A percentile compares a stretch with the other conserved stretches of the same genome.
Conservation (phyloP, 179 eudicot species). For the Monotropa hypopitys region DNA sequence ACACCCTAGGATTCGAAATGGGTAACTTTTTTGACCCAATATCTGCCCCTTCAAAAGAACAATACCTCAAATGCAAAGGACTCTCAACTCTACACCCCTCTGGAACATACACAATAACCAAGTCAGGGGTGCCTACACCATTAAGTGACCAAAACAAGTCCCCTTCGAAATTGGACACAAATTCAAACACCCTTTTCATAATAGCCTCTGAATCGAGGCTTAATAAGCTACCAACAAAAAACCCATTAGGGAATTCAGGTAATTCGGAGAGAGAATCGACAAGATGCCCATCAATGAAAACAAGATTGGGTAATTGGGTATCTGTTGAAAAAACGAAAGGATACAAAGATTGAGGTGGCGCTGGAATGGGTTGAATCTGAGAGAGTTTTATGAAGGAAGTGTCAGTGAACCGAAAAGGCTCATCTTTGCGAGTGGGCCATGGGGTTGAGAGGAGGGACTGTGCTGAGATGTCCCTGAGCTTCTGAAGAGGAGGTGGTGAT, state of each 20-base stretch:
- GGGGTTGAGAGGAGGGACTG: constrained; percentile 60
- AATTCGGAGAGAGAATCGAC: constrained; percentile 32
- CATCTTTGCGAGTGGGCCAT: constrained; percentile 88
- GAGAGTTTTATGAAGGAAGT: constrained; percentile 58
- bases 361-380: constrained; percentile 39
- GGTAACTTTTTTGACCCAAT: constrained; percentile 48
- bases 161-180: constrained; percentile 48
- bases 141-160: constrained; percentile 88
- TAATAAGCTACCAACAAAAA: constrained; percentile 56
- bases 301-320: constrained; percentile 48
- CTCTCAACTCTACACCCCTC: constrained; percentile 60
- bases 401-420: constrained; percentile 79
- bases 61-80: constrained; percentile 54
- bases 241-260: constrained; percentile 47
- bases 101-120: constrained; percentile 73
- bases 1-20: constrained; percentile 74
- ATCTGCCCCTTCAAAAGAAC: constrained; percentile 39
- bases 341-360: constrained; percentile 15
- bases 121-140: constrained; percentile 80
- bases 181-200: constrained; percentile 45
- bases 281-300: constrained; percentile 59
- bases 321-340: constrained; percentile 19
- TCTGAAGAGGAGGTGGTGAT: constrained; percentile 42
- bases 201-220: constrained; percentile 31
- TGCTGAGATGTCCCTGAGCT: constrained; percentile 59